A percentile compares a stretch with the other conserved stretches of the same genome.
phyloP scores from a whole-genome alignment of 106 monocot species.

The Allium sativum region DNA sequence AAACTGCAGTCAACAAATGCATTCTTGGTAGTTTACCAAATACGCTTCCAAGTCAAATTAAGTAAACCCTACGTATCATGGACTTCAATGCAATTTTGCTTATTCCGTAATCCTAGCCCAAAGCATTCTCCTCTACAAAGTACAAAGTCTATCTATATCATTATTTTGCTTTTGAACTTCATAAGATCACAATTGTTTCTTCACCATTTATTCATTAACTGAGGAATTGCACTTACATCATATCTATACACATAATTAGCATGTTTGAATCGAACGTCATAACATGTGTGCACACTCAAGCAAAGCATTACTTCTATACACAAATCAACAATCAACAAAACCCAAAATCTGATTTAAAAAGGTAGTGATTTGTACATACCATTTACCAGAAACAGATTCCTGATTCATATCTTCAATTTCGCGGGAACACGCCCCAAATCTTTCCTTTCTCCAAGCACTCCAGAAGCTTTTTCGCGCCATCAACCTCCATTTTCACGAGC shows the following conservation, averaged over 20 bases:
- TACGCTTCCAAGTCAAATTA: not conserved
- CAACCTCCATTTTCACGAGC: constrained; percentile 49
- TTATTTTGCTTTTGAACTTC: not conserved
- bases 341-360: not conserved
- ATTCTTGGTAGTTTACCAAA: not conserved
- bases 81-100: not conserved
- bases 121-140: not conserved
- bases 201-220: not conserved
- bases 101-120: not conserved
- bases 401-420: constrained; percentile 17
- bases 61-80: not conserved
- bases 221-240: not conserved
- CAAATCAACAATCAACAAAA: not conserved
- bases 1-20: not conserved
- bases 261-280: not conserved
- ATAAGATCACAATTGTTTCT: not conserved
- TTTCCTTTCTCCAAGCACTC: constrained; percentile 58
- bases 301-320: not conserved
- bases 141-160: not conserved
- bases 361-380: constrained; percentile 1
- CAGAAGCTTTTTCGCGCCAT: constrained; percentile 65
- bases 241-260: constrained; percentile 2
- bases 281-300: constrained; percentile 1
- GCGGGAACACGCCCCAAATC: constrained; percentile 51
- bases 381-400: not conserved